Evolutionary conservation across 108 stramenopile genomes (phyloP), one percentile per base, ranked within the genome.

Genomic region (Epithemia pelagica): DNA sequence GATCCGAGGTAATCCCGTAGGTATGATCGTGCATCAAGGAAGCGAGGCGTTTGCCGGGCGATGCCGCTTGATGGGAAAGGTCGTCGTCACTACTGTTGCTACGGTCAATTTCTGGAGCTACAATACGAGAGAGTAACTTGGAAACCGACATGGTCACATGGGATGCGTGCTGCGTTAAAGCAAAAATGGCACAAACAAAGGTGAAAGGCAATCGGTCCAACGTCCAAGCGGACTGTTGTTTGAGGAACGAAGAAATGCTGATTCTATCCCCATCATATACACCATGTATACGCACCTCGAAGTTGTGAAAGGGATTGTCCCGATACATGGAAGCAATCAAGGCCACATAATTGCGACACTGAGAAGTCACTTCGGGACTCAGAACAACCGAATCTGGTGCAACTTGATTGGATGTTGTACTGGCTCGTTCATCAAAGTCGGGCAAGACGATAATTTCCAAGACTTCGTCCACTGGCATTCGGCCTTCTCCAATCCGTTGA

Each of bases 361-460:
- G 68, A 22, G 25, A 2, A 2, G 10, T 25, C 25, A 59, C 58
- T 21, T 67, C 57, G 2, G 55, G 55, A 30, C 57, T 28, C 55
- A 67, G 26, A 29, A 23, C 57, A 32, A 59, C 28, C 8, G 19
- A n/a, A 19, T 65, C 52, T 20, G 64, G 64, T 15, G 30, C 64
- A 27, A 65, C 30, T 26, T 61, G 29, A 61, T 61, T 28, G 8
- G n/a, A 26, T 8, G 25, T 19, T 7, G 7, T 27, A 10, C 20
- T n/a, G 15, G 32, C 46, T 26, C 58, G 54, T 26, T 30, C 52
- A 61, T 76, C 67, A 31, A 65, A 70, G 28, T 57, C 32, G 10
- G 75, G 75, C 1, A 76, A 59, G 52, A 68, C 52, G 56, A 76
- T 68, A 31, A 70, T 62, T 28, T 76, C 75, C 1, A 31, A 37